Evolutionary conservation across 495 filamentous ascomycete species (phyloP).

Genomic region (Copromyces sp.): DNA sequence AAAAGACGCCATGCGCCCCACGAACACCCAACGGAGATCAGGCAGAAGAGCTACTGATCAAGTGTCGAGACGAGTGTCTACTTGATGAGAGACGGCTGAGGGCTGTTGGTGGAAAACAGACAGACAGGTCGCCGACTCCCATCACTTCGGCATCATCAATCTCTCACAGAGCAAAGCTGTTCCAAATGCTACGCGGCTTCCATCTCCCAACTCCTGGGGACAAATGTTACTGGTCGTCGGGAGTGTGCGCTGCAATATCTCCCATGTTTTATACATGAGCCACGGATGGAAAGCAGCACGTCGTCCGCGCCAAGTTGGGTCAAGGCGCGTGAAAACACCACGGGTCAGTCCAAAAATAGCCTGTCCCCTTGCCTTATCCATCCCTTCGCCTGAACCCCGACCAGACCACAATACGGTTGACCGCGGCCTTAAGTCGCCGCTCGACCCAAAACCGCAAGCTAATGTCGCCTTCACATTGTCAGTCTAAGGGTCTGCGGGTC

Average conservation of each 20-base stretch:
- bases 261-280: slow-evolving; percentile 10
- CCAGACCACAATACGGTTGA: slow-evolving; percentile 13
- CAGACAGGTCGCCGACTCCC: neutral
- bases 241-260: slow-evolving; percentile 1
- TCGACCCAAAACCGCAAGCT: slow-evolving; percentile 10
- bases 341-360: slow-evolving; percentile 24
- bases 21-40: neutral
- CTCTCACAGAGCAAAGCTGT: slow-evolving; percentile 1
- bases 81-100: neutral
- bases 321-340: slow-evolving; percentile 7
- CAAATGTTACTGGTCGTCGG: slow-evolving; percentile 9
- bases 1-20: neutral
- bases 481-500: neutral
- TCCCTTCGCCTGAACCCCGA: neutral
- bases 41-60: neutral
- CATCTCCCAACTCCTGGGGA: slow-evolving; percentile 5
- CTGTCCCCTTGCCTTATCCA: neutral
- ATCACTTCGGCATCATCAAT: neutral
- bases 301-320: neutral
- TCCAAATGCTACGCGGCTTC: slow-evolving; percentile 7
- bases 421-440: slow-evolving; percentile 21
- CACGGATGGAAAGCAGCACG: slow-evolving; percentile 2
- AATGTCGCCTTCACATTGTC: neutral
- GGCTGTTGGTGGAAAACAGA: neutral
- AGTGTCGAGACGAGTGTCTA: neutral